Evolutionary conservation across 805 yeast genomes (phyloP).

Genomic region (Saccharomycopsis fodiens): DNA sequence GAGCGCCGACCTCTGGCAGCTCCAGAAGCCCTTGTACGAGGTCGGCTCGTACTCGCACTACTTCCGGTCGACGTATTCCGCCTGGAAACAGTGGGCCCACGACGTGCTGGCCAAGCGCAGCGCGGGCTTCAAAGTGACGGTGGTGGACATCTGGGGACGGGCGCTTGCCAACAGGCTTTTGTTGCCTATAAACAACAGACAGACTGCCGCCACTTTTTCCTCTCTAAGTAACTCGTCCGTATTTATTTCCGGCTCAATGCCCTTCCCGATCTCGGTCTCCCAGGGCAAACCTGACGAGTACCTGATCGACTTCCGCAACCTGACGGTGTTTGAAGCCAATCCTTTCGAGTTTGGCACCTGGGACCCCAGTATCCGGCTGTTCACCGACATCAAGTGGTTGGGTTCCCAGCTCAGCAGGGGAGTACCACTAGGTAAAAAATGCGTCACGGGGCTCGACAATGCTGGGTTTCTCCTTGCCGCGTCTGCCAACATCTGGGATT

Average conservation of each 20-base stretch:
- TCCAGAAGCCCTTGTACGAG: conserved; percentile 49
- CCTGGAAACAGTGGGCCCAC: conserved; percentile 24
- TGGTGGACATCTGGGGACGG: conserved; percentile 79
- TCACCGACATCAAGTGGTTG: conserved; percentile 58
- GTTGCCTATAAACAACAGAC: conserved; percentile 44
- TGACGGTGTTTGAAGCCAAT: conserved; percentile 42
- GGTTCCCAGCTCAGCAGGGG: conserved; percentile 65
- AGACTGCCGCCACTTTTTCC: conserved; percentile 56
- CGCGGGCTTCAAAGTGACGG: conserved; percentile 59
- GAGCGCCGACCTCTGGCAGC: conserved; percentile 27
- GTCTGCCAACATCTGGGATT: conserved; percentile 72
- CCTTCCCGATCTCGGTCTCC: conserved; percentile 59
- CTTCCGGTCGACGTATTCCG: conserved; percentile 40
- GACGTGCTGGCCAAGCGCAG: conserved; percentile 42
- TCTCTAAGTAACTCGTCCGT: conserved; percentile 52
- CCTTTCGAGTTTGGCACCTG: conserved; percentile 81
- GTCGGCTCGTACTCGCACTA: conserved; percentile 44
- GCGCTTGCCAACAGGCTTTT: conserved; percentile 58
- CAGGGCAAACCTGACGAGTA: conserved; percentile 48
- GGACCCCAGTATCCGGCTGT: conserved; percentile 67
- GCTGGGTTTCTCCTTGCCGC: conserved; percentile 79
- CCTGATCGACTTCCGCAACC: conserved; percentile 38
- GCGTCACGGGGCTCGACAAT: conserved; percentile 68
- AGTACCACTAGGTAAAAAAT: conserved; percentile 37
- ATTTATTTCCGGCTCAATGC: conserved; percentile 57